Percentiles rank a stretch among this genome's conserved stretches.
Conservation (phyloP, 1,284 basidiomycete species). For the Papiliotrema flavescens region DNA sequence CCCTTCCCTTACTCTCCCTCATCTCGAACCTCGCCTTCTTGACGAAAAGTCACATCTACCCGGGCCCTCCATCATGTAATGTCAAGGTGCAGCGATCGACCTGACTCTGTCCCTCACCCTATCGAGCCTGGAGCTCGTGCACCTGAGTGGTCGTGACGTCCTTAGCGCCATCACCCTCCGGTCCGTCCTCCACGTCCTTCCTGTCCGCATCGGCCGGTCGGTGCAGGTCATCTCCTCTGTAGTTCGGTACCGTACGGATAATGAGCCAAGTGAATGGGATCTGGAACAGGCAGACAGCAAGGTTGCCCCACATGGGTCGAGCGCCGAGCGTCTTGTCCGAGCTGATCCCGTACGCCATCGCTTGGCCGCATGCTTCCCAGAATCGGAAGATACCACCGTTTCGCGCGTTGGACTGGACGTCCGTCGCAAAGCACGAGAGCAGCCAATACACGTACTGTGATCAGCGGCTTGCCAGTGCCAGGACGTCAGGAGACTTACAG, state of each 20-base stretch:
- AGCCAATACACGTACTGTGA: slow-evolving; percentile 9
- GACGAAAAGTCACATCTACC: too few relatives aligned
- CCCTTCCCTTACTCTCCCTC: too few relatives aligned
- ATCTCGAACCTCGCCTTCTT: too few relatives aligned
- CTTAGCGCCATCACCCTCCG: neutral
- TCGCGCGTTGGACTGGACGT: slow-evolving; percentile 7
- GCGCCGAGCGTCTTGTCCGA: neutral
- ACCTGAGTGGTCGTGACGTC: neutral
- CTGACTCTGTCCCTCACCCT: too few relatives aligned
- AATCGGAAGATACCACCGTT: slow-evolving; percentile 15
- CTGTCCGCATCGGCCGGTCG: neutral
- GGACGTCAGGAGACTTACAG: neutral
- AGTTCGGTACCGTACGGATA: slow-evolving; percentile 5
- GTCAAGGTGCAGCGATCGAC: too few relatives aligned
- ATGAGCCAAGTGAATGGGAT: slow-evolving; percentile 2
- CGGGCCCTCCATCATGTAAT: too few relatives aligned
- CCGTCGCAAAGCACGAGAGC: slow-evolving; percentile 9
- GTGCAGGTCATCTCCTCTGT: neutral
- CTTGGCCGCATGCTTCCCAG: slow-evolving; percentile 13
- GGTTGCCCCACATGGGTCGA: slow-evolving; percentile 7
- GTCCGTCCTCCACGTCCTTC: neutral
- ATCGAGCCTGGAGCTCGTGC: neutral
- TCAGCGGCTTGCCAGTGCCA: neutral
- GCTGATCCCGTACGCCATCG: slow-evolving; percentile 18
- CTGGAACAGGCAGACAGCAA: slow-evolving; percentile 1